A percentile compares a stretch with the other conserved stretches of the same genome.
phyloP scores from a whole-genome alignment of 2,329 filamentous ascomycete species.

The Seiridium cupressi region DNA sequence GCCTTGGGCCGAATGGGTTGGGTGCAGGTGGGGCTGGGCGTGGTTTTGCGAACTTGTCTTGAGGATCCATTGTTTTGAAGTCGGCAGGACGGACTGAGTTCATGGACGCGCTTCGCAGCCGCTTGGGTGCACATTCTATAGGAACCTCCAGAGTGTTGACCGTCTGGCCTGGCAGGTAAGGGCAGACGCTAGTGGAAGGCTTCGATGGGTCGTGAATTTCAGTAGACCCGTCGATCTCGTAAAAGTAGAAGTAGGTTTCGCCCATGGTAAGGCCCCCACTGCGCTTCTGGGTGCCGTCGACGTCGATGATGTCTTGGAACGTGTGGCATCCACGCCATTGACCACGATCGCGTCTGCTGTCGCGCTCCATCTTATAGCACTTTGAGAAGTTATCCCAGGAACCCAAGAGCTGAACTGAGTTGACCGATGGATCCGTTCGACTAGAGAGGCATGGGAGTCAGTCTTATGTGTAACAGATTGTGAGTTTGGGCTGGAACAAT shows the following conservation, averaged over 20 bases:
- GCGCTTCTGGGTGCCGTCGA: slow-evolving; percentile 65
- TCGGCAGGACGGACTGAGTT: slow-evolving; percentile 57
- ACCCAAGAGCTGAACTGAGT: slow-evolving; percentile 77
- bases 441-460: slow-evolving; percentile 35
- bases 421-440: slow-evolving; percentile 58
- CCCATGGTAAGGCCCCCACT: slow-evolving; percentile 88
- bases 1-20: slow-evolving; percentile 32
- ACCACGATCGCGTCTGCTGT: slow-evolving; percentile 68
- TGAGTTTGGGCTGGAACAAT: neutral
- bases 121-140: slow-evolving; percentile 55
- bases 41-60: slow-evolving; percentile 72
- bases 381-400: slow-evolving; percentile 94
- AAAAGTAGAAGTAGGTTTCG: slow-evolving; percentile 96
- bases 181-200: slow-evolving; percentile 76
- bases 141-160: slow-evolving; percentile 86
- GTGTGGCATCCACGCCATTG: slow-evolving; percentile 87
- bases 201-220: slow-evolving; percentile 74
- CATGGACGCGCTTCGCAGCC: slow-evolving; percentile 64
- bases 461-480: slow-evolving; percentile 1
- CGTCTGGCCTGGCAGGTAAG: slow-evolving; percentile 81
- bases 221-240: slow-evolving; percentile 74
- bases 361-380: slow-evolving; percentile 77
- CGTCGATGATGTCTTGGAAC: slow-evolving; percentile 82
- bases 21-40: slow-evolving; percentile 54
- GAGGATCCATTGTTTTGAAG: slow-evolving; percentile 74